A percentile compares a stretch with the other conserved stretches of the same genome.
Conservation (phyloP, 2,329 filamentous ascomycete species). For the Cladosporium sp. region DNA sequence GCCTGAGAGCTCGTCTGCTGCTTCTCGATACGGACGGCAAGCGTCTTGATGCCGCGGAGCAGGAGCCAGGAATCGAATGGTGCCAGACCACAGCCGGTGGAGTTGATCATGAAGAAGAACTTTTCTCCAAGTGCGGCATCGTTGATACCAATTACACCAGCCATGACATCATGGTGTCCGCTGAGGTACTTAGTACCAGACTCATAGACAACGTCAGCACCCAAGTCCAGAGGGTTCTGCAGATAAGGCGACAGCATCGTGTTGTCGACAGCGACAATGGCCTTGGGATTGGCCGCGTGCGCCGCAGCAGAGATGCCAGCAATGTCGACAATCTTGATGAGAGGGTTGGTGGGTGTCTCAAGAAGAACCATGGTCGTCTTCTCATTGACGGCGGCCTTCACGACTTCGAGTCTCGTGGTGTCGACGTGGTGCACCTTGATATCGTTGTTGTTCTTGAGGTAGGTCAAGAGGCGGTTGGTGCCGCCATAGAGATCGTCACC, state of each 20-base stretch:
- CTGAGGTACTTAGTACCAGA: conserved; percentile 97
- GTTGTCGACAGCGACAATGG: conserved; percentile 91
- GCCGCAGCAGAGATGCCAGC: conserved; percentile 69
- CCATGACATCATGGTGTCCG: conserved; percentile 98
- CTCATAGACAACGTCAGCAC: conserved; percentile 95
- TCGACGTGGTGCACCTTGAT: conserved; percentile 96
- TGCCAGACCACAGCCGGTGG: conserved; percentile 86
- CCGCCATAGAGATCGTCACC: conserved; percentile 96
- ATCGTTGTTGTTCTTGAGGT: conserved; percentile 80
- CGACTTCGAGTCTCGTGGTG: conserved; percentile 72
- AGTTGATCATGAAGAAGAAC: conserved; percentile 95
- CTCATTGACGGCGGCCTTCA: conserved; percentile 62
- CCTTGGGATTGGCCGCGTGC: conserved; percentile 72
- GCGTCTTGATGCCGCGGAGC: conserved; percentile 91
- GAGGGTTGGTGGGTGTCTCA: conserved; percentile 93
- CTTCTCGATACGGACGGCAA: conserved; percentile 97
- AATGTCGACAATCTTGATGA: conserved; percentile 98
- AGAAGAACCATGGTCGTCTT: conserved; percentile 95
- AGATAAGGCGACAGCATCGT: conserved; percentile 98
- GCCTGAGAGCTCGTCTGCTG: conserved; percentile 88
- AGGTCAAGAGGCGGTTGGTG: conserved; percentile 88
- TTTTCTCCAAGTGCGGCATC: conserved; percentile 76
- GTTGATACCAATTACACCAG: conserved; percentile 90
- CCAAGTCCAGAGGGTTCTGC: conserved; percentile 86
- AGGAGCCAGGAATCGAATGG: conserved; percentile 96